A percentile compares a stretch with the other conserved stretches of the same genome.
Evolutionary conservation across 2,329 filamentous ascomycete species (phyloP).

Genomic region (Colletotrichum liriopes): DNA sequence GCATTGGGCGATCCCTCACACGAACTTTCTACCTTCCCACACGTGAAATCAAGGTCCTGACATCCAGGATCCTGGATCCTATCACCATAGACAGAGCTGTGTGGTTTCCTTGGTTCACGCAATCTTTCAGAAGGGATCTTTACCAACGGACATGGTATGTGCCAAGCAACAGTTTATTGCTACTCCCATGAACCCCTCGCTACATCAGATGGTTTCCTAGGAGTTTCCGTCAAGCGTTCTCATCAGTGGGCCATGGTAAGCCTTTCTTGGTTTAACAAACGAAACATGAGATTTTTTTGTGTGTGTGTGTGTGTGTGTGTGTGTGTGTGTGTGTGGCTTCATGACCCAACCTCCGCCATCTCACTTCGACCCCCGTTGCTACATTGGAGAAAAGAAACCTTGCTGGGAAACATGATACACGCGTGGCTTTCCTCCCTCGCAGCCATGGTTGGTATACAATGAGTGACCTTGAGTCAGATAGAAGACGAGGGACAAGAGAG

Average conservation of each 20-base stretch:
- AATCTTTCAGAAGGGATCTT: not conserved
- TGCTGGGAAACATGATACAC: not conserved
- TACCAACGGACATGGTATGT: not conserved
- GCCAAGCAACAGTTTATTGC: not conserved
- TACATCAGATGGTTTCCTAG: not conserved
- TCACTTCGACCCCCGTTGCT: not conserved
- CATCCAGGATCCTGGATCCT: not conserved
- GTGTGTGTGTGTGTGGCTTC: not conserved
- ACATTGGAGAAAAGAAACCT: not conserved
- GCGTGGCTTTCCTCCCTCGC: not conserved
- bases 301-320: no score
- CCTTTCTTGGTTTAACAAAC: not conserved
- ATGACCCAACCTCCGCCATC: not conserved
- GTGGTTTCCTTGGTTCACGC: not conserved
- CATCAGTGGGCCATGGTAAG: not conserved
- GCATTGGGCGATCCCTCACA: not conserved
- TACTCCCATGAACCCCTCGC: not conserved
- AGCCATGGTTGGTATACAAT: slow-evolving; percentile 19
- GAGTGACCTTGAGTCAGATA: not conserved
- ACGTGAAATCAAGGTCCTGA: not conserved
- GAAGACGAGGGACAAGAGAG: not conserved
- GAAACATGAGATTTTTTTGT: slow-evolving; percentile 5
- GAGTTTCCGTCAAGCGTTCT: not conserved
- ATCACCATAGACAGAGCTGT: not conserved
- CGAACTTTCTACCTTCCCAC: not conserved